Percentiles rank a stretch among this genome's conserved stretches.
Conservation (phyloP, 78 protist genomes). For the Isochrysis galbana region DNA sequence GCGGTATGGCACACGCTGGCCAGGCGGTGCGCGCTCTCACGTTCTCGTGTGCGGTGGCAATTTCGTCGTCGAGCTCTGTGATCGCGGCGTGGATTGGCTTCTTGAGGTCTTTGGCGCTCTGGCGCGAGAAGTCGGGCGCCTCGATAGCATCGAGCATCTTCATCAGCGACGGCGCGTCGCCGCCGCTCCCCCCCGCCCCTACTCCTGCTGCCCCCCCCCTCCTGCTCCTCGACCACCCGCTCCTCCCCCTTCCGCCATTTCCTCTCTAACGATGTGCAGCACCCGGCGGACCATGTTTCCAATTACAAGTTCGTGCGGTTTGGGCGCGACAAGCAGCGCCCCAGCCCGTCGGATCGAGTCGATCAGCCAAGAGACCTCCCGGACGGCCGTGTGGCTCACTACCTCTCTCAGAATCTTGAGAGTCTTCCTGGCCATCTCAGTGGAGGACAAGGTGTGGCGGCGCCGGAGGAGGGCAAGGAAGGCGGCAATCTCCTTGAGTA, state of each 20-base stretch:
- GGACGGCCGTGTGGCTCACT: background rate
- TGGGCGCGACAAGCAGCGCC: background rate
- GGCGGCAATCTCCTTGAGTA: background rate
- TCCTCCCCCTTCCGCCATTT: too few species aligned
- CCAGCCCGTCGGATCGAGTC: background rate
- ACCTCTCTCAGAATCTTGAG: background rate
- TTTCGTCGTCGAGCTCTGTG: slow-evolving; percentile 24
- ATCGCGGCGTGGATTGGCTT: background rate
- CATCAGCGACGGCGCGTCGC: background rate
- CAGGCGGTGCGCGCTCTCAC: too few species aligned
- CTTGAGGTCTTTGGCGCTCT: background rate
- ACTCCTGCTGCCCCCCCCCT: background rate
- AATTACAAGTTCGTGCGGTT: background rate
- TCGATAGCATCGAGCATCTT: background rate
- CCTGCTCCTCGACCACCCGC: background rate
- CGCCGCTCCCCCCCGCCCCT: background rate
- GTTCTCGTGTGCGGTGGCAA: background rate
- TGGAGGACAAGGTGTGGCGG: background rate
- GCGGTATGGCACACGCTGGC: too few species aligned
- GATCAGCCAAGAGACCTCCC: background rate
- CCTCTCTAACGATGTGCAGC: slow-evolving; percentile 6
- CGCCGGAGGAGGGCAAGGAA: background rate
- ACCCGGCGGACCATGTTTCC: slow-evolving; percentile 32
- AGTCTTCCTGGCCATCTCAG: background rate
- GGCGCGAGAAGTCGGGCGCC: background rate